Evolutionary conservation across 768 basidiomycete species (phyloP).

Genomic region (Sistotremastrum niveocremeum): DNA sequence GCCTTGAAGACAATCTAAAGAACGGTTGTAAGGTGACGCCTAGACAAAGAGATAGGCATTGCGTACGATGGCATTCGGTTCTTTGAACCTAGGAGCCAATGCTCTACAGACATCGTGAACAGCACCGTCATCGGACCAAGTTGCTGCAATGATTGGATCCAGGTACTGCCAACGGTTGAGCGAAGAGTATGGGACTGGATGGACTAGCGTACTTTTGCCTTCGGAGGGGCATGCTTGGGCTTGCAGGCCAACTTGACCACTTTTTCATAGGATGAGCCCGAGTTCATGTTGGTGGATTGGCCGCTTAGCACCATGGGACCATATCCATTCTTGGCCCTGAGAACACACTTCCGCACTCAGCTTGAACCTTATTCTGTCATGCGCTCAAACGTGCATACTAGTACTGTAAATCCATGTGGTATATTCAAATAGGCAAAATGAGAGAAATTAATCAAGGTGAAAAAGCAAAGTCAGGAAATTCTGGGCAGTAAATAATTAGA

Average conservation of each 20-base stretch:
- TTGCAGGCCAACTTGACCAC: slow-evolving; percentile 94
- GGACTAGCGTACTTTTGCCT: slow-evolving; percentile 60
- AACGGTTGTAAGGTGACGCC: background rate
- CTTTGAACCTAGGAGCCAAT: slow-evolving; percentile 69
- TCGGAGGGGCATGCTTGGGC: slow-evolving; percentile 91
- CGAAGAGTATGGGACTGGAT: background rate
- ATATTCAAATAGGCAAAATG: too few relatives aligned
- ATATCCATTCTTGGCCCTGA: too few relatives aligned
- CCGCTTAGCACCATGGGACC: too few relatives aligned
- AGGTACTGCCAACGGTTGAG: slow-evolving; percentile 51
- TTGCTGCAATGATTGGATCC: slow-evolving; percentile 90
- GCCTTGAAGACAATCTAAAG: slow-evolving; percentile 93
- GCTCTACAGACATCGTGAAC: slow-evolving; percentile 89
- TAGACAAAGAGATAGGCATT: background rate
- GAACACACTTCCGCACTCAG: too few relatives aligned
- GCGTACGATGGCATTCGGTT: slow-evolving; percentile 83
- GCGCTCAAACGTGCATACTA: too few relatives aligned
- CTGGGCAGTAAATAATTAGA: slow-evolving; percentile 18
- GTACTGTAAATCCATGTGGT: too few relatives aligned
- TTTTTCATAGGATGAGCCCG: slow-evolving; percentile 46
- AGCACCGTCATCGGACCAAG: slow-evolving; percentile 92
- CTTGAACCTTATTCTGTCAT: too few relatives aligned
- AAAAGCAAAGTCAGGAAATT: too few relatives aligned
- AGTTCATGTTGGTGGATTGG: too few relatives aligned
- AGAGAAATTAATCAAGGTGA: too few relatives aligned